A percentile compares a stretch with the other conserved stretches of the same genome.
Evolutionary conservation across 768 basidiomycete genomes (phyloP).

Genomic region (Suillus spraguei): DNA sequence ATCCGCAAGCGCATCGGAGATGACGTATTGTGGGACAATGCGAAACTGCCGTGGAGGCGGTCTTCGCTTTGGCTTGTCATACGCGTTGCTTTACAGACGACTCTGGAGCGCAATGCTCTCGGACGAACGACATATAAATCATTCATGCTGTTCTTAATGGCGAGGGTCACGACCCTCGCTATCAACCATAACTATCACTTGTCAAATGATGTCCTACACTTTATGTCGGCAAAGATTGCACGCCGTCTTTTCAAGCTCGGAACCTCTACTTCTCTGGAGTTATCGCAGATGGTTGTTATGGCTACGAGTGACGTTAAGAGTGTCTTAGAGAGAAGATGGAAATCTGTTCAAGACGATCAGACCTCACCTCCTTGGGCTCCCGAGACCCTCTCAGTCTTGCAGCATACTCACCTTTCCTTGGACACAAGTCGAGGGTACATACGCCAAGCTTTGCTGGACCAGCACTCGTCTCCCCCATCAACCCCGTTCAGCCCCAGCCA

Average conservation of each 20-base stretch:
- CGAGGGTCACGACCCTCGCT: conserved; percentile 18
- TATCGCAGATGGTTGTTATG: conserved; percentile 13
- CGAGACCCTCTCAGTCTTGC: conserved; percentile 25
- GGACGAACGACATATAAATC: conserved; percentile 30
- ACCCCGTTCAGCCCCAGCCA: conserved; percentile 10
- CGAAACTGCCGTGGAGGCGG: conserved; percentile 48
- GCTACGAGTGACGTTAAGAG: conserved; percentile 20
- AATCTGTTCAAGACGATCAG: conserved; percentile 30
- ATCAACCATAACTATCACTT: conserved; percentile 5
- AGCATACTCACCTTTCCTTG: conserved; percentile 39
- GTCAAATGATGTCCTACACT: conserved; percentile 40
- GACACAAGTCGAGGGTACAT: conserved; percentile 32
- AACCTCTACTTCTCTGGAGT: conserved; percentile 18
- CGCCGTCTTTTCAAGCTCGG: conserved; percentile 41
- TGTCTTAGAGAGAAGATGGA: conserved; percentile 39
- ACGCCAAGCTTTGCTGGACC: conserved; percentile 16
- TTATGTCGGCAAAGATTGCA: conserved; percentile 40
- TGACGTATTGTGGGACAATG: conserved; percentile 47
- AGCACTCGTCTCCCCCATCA: no score
- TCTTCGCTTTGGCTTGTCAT: conserved; percentile 53
- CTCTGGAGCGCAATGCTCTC: conserved; percentile 23
- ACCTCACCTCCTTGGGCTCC: conserved; percentile 35
- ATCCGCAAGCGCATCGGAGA: conserved; percentile 50
- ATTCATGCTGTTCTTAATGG: conserved; percentile 36
- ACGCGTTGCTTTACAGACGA: conserved; percentile 47